phyloP scores from a whole-genome alignment of 305 asterid genomes.

The Fraxinus baroniana region DNA sequence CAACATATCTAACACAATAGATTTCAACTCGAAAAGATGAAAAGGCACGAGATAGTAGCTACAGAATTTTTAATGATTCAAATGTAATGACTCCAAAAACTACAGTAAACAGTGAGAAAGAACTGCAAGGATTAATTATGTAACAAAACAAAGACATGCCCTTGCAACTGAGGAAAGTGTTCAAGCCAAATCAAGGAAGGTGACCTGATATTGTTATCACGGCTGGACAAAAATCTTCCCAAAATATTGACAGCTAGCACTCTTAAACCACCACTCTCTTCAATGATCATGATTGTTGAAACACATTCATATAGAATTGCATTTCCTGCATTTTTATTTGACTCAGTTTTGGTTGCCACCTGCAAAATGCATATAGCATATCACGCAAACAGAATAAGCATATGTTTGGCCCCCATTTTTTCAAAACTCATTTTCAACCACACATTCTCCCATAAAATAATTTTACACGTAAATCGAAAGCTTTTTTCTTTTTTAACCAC shows the following conservation, averaged over 20 bases:
- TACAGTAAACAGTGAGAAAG: neutral
- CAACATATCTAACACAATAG: constrained; percentile 77
- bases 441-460: neutral
- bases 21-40: constrained; percentile 29
- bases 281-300: constrained; percentile 82
- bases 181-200: constrained; percentile 29
- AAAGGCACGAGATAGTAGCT: constrained; percentile 26
- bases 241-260: constrained; percentile 92
- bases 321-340: constrained; percentile 94
- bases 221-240: constrained; percentile 98
- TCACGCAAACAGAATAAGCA: constrained; percentile 21
- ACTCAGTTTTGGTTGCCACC: constrained; percentile 98
- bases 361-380: constrained; percentile 31
- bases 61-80: neutral
- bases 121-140: neutral
- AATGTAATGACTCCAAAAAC: neutral
- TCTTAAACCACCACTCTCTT: constrained; percentile 93
- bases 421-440: neutral
- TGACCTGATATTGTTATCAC: constrained; percentile 95
- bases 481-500: neutral
- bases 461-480: no score
- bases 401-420: neutral
- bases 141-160: neutral
- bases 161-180: constrained; percentile 12
- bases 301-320: constrained; percentile 98